A percentile compares a stretch with the other conserved stretches of the same genome.
phyloP scores from a whole-genome alignment of 257 asterid species.

The Lycium barbarum region DNA sequence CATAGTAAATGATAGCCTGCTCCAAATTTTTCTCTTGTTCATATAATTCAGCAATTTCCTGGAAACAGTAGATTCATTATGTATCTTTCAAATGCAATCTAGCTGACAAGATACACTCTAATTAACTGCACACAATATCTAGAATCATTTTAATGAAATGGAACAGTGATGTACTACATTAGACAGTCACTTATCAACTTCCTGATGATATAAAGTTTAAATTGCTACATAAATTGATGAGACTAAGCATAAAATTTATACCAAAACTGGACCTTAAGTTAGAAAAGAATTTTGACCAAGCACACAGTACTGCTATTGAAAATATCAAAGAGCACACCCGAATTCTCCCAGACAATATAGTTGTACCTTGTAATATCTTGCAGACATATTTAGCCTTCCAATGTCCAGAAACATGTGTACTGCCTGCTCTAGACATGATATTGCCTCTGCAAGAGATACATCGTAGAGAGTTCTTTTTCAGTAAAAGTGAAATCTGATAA shows the following conservation, averaged over 20 bases:
- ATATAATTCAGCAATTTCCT: conserved; percentile 92
- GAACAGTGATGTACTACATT: background rate
- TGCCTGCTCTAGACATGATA: conserved; percentile 82
- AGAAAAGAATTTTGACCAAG: background rate
- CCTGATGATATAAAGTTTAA: background rate
- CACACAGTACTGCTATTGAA: background rate
- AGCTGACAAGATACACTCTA: background rate
- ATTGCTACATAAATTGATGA: background rate
- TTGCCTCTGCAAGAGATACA: conserved; percentile 68
- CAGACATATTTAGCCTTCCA: conserved; percentile 80
- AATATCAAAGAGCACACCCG: background rate
- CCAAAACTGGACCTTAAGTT: background rate
- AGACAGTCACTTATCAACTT: conserved; percentile 11
- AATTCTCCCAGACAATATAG: conserved; percentile 15
- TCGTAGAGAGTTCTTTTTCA: background rate
- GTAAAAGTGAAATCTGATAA: background rate
- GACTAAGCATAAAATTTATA: background rate
- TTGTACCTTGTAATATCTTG: conserved; percentile 92
- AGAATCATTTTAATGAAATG: background rate
- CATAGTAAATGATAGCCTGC: conserved; percentile 77
- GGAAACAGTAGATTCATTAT: conserved; percentile 25
- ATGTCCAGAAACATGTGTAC: conserved; percentile 76
- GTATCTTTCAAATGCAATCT: background rate
- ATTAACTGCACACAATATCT: background rate
- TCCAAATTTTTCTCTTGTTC: conserved; percentile 87